Evolutionary conservation across 1,284 basidiomycete genomes (phyloP), one percentile per base, ranked within the genome.

Genomic region (Rhodotorula sp.): DNA sequence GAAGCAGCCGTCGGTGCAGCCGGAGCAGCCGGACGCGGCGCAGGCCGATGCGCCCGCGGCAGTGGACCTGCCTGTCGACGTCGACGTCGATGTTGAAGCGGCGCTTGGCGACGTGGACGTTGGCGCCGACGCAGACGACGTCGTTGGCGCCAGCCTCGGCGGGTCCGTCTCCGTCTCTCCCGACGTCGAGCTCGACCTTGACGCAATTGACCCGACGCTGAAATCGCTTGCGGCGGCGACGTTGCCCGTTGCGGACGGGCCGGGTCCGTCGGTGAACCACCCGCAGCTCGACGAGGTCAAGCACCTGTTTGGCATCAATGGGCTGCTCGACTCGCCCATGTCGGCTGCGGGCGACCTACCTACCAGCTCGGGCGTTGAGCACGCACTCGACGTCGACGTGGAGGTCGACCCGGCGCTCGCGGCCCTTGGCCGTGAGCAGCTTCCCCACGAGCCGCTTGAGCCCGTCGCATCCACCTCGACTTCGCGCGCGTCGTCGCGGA

Each of bases 211-310:
- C 48, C 61, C 70, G 36, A 46, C 62, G 7, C 17, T 71, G 15
- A 7, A 57, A 25, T 63, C 50, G 32, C 56, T 67, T 37, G 61
- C 66, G 21, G 54, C 66, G 1, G 39, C 66, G 7, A 34, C 66
- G 21, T n/a, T 58, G 19, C 29, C 39, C 7, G 37, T 39, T 15
- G 46, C n/a, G 21, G 27, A 37, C 37, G 32, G 29, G 15, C 41
- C n/a, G n/a, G n/a, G n/a, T n/a, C n/a, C 54, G 34, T 25, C 46
- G 10, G 27, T 21, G 19, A 41, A 55, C 32, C 36, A 57, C n/a
- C 32, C 66, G 54, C 53, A 62, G 15, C 34, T 58, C 37, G 60
- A 61, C 55, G 66, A 67, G 37, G 61, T 67, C 44, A 56, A 67
- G 54, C 44, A 56, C 29, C 44, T 67, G 22, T 61, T 67, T 25